phyloP scores from a whole-genome alignment of 2,329 filamentous ascomycete species.

The Madurella fahalii region DNA sequence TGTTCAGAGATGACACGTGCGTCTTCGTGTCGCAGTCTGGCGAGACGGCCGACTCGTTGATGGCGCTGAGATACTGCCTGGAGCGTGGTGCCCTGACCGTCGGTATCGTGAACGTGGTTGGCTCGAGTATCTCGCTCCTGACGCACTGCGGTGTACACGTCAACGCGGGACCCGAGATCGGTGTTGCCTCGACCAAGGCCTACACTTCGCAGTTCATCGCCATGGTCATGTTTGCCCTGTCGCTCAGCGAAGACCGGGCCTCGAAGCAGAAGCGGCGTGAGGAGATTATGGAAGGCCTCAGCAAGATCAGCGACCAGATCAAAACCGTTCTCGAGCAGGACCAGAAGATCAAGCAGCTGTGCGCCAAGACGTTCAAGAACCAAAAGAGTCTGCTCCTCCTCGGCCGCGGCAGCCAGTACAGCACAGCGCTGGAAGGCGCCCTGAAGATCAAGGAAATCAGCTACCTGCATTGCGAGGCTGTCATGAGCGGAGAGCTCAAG shows the following conservation, averaged over 20 bases:
- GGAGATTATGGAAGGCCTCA: slow-evolving; percentile 93
- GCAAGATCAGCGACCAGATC: slow-evolving; percentile 86
- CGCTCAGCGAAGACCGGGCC: slow-evolving; percentile 90
- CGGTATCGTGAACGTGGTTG: slow-evolving; percentile 97
- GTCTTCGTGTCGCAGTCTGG: slow-evolving; percentile 99
- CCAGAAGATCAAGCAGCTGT: slow-evolving; percentile 90
- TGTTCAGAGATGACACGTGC: slow-evolving; percentile 99
- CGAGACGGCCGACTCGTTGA: slow-evolving; percentile 94
- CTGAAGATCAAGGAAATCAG: slow-evolving; percentile 99
- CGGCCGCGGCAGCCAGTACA: slow-evolving; percentile 93
- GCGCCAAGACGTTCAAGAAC: slow-evolving; percentile 87
- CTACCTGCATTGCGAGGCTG: slow-evolving; percentile 97
- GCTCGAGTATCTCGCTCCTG: slow-evolving; percentile 95
- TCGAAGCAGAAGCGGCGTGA: slow-evolving; percentile 88
- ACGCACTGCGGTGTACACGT: slow-evolving; percentile 99
- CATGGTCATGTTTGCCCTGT: slow-evolving; percentile 99
- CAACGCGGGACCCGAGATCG: slow-evolving; percentile 97
- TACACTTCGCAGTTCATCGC: slow-evolving; percentile 99
- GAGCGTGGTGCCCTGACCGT: slow-evolving; percentile 96
- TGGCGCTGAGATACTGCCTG: slow-evolving; percentile 96
- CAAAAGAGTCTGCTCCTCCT: slow-evolving; percentile 94
- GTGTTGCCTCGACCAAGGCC: slow-evolving; percentile 97
- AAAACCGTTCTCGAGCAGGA: slow-evolving; percentile 87
- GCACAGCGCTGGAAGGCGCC: slow-evolving; percentile 93
- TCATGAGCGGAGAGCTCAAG: slow-evolving; percentile 99